Base-by-base conservation (phyloP, 352 stramenopile genomes). In the Globisporangium perplexum region DNA sequence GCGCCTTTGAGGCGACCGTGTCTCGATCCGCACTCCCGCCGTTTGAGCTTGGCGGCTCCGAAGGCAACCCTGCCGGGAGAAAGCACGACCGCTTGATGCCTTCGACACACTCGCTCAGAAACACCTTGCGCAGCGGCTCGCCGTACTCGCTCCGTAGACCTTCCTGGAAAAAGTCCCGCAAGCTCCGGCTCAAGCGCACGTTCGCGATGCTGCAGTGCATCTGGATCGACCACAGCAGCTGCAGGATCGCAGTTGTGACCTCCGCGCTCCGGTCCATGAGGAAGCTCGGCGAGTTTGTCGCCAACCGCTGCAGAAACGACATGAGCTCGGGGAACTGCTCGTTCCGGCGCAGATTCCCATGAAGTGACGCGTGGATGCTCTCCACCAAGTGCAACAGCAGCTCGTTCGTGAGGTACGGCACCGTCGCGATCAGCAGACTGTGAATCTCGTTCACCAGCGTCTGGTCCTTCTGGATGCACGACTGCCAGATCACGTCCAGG, bases 371-470 rank as follows among this genome's bases (percentile, higher is more conserved):
- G 41, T 85, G 76, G 47, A 93, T 85, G 44, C 68, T 82, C 60
- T 86, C 68, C 28, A 93, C 63, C 22, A 95, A 63, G 52, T 88
- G 77, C 52, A 89, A 57, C 31, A 95, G 43, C 26, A 93, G 62
- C 23, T 75, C 66, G 49, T 87, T 87, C 22, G 74, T 83, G 31
- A 95, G 56, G 58, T 89, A 89, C 17, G 83, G 80, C 22, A 92
- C 69, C 10, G 73, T 90, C 14, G 80, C 52, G 26, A 95, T 88
- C 33, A 95, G 55, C 46, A 95, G 30, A 11, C 68, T 83, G 59
- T 95, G 82, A 28, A 95, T 95, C 62, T 95, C 84, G 53, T 90
- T 71, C 36, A 90, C 72, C 17, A 95, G 57, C 0, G 83, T 88
- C 46, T 81, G 77, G 55, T 95, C 85, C 71, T 95, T 93, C 47